phyloP scores from a whole-genome alignment of 1,139 yeast species.

The Nakaseomyces kungkrabaensis region DNA sequence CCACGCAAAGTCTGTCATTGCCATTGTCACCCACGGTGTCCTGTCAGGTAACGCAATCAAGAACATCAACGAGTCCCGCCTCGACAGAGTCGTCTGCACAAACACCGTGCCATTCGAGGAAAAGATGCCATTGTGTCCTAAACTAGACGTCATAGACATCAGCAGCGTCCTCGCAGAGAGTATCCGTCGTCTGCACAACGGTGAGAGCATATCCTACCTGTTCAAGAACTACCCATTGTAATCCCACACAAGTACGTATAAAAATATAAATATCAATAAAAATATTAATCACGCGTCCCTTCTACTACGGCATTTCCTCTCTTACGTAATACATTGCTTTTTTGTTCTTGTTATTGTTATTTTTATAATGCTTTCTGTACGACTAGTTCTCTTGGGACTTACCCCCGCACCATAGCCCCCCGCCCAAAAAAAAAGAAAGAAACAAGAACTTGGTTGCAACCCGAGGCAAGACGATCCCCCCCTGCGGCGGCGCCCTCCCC shows the following conservation, averaged over 20 bases:
- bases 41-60: slow-evolving; percentile 81
- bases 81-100: slow-evolving; percentile 80
- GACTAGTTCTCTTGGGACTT: too few relatives aligned
- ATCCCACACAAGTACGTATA: not conserved
- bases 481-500: too few relatives aligned
- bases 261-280: too few relatives aligned
- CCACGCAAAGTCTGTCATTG: slow-evolving; percentile 69
- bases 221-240: slow-evolving; percentile 66
- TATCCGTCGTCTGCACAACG: slow-evolving; percentile 90
- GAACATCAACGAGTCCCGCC: slow-evolving; percentile 67
- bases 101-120: slow-evolving; percentile 90
- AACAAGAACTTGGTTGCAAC: too few relatives aligned
- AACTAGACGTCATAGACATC: slow-evolving; percentile 73
- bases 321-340: too few relatives aligned
- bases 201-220: slow-evolving; percentile 87
- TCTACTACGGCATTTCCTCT: too few relatives aligned
- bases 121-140: slow-evolving; percentile 58
- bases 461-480: too few relatives aligned
- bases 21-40: slow-evolving; percentile 93
- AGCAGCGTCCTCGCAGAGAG: slow-evolving; percentile 93
- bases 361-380: too few relatives aligned
- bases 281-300: too few relatives aligned
- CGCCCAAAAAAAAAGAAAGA: too few relatives aligned
- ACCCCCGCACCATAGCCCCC: too few relatives aligned
- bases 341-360: too few relatives aligned